Evolutionary conservation across 192 early-diverging fungal species (phyloP), one percentile per base, ranked within the genome.

Genomic region (Mortierella antarctica): DNA sequence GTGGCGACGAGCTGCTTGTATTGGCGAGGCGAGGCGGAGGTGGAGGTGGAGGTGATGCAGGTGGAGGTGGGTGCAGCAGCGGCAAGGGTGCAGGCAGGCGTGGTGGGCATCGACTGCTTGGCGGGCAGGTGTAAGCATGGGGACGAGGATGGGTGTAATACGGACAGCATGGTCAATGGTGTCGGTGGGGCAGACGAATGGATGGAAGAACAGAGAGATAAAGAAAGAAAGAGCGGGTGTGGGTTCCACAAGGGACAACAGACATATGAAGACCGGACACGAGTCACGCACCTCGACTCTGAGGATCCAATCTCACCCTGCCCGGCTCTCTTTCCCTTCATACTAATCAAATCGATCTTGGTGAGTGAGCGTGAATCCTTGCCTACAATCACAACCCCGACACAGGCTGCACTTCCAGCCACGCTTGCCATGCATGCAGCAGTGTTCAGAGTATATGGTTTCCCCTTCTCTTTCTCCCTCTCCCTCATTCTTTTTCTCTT

Each of bases 91-190:
- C 44, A 23, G 45, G 60, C 7, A n/a, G 60, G 7, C 0, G 60
- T 47, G 20, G 60, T 18, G 14, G 60, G 47, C 9, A 21, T 20
- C 17, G 55, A 11, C 21, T 14, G 21, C 31, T 31, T 31, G 52
- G 63, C 23, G 13, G 50, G 7, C 42, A 45, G 65, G 59, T 75
- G 73, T 76, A 63, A 78, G 57, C 74, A 78, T 10, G 66, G 62
- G 7, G 74, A 46, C 11, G 74, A 39, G 23, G 74, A 59, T 0
- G 74, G 47, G 46, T 64, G 47, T 60, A 74, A 45, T 15, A 74
- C 64, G 39, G 72, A 66, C 2, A 74, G 50, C 72, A 74, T 74
- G 17, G 47, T 41, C 17, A 12, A 57, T 49, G 42, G 48, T 21
- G 62, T 65, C 31, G 48, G 23, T 50, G 49, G 47, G 41, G 62